These are phyloP conservation scores for Panaeolus papilionaceus DNA, from an alignment of 768 basidiomycete species.

Conservation along the genomic window DNA sequence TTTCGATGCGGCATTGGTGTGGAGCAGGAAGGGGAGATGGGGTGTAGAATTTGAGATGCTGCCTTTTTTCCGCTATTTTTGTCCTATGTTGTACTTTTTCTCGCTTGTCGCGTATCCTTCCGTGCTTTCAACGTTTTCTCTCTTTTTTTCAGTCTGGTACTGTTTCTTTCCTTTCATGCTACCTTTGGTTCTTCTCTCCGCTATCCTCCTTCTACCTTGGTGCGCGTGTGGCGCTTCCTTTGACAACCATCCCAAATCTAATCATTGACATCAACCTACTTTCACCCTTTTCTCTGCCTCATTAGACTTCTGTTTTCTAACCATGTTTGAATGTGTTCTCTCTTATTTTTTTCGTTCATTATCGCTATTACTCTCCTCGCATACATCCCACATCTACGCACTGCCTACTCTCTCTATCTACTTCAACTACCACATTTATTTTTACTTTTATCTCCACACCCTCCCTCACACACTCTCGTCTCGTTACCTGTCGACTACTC, in stretches of 20 bases:
- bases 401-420: background rate
- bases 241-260: too few relatives aligned
- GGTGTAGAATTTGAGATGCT: background rate
- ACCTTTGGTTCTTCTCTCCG: background rate
- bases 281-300: too few relatives aligned
- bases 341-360: background rate
- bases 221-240: too few relatives aligned
- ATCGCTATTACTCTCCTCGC: background rate
- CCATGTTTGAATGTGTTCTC: background rate
- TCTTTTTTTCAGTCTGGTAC: background rate
- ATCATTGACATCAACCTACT: too few relatives aligned
- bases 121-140: background rate
- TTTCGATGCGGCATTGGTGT: background rate
- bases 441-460: background rate
- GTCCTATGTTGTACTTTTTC: background rate
- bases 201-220: too few relatives aligned
- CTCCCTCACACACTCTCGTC: background rate
- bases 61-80: background rate
- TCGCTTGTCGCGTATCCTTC: background rate
- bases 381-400: background rate
- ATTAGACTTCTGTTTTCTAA: background rate
- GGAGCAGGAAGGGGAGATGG: background rate
- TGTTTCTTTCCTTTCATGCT: background rate
- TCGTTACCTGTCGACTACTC: background rate
- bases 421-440: background rate